Percentiles rank a stretch among this genome's conserved stretches.
Evolutionary conservation across 78 protist genomes (phyloP).

Genomic region (Goniomonas avonlea): DNA sequence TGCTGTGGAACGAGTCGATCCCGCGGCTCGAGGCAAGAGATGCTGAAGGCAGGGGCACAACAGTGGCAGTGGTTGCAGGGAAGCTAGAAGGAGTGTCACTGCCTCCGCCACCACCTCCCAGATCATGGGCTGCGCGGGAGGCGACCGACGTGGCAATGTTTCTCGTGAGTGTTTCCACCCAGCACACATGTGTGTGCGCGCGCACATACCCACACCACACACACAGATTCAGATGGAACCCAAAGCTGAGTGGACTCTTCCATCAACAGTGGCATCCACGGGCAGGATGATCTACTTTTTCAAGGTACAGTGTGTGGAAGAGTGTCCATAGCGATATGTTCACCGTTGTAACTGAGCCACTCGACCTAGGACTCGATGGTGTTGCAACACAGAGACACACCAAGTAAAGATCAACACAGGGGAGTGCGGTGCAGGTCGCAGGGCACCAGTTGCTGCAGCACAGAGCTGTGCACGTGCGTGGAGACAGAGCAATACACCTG

Average conservation of each 20-base stretch:
- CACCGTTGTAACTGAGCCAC: background rate
- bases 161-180: no score
- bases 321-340: no score
- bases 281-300: no score
- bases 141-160: background rate
- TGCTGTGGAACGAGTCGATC: constrained; percentile 10
- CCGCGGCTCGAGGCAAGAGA: background rate
- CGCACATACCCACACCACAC: no score
- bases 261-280: no score
- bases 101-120: constrained; percentile 16
- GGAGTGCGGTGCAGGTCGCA: background rate
- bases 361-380: background rate
- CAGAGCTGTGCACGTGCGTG: background rate
- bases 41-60: background rate
- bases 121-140: background rate
- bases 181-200: no score
- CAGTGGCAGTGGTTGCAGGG: background rate
- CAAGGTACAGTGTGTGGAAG: no score
- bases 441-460: background rate
- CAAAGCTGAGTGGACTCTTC: no score
- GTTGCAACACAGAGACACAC: no score
- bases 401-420: background rate
- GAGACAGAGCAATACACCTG: background rate
- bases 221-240: no score
- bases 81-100: background rate